These are phyloP conservation scores for Alternaria sp. DNA, from an alignment of 2,329 filamentous ascomycete genomes.

Conservation along the genomic window DNA sequence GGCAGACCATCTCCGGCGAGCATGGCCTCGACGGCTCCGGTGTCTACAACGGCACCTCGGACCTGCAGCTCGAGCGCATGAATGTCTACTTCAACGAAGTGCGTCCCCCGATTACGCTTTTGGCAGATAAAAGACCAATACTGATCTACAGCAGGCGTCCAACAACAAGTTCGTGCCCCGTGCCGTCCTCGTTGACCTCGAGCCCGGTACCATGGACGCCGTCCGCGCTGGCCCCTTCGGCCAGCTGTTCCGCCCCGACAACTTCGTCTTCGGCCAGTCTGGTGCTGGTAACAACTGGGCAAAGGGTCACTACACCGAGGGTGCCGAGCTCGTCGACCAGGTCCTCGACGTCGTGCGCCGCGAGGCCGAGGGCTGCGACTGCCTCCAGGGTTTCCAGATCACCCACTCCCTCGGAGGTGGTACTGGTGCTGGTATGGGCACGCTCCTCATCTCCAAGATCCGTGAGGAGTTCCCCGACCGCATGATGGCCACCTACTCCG, in stretches of 20 bases:
- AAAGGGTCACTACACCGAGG: constrained; percentile 99
- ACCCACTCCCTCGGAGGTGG: constrained; percentile 99
- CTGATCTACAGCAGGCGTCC: constrained; percentile 69
- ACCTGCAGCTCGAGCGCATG: constrained; percentile 99
- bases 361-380: constrained; percentile 98
- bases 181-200: constrained; percentile 98
- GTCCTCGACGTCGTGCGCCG: constrained; percentile 98
- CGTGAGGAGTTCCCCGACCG: constrained; percentile 99
- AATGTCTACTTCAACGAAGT: constrained; percentile 99
- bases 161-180: constrained; percentile 99
- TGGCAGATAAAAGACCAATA: constrained; percentile 15
- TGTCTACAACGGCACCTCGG: constrained; percentile 97
- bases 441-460: constrained; percentile 99
- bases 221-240: constrained; percentile 98
- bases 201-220: constrained; percentile 99
- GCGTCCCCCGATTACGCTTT: constrained; percentile 37
- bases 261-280: constrained; percentile 99
- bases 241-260: constrained; percentile 99
- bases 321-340: constrained; percentile 97
- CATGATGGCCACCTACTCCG: constrained; percentile 99
- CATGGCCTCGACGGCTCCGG: constrained; percentile 97
- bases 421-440: constrained; percentile 99
- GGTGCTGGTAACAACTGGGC: constrained; percentile 99
- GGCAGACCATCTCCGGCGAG: constrained; percentile 70
- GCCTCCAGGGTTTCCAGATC: constrained; percentile 99